Percentiles rank a stretch among this genome's conserved stretches.
These are phyloP conservation scores for Sugiyamaella sp. DNA, from an alignment of 1,139 yeast genomes.

Conservation along the genomic window DNA sequence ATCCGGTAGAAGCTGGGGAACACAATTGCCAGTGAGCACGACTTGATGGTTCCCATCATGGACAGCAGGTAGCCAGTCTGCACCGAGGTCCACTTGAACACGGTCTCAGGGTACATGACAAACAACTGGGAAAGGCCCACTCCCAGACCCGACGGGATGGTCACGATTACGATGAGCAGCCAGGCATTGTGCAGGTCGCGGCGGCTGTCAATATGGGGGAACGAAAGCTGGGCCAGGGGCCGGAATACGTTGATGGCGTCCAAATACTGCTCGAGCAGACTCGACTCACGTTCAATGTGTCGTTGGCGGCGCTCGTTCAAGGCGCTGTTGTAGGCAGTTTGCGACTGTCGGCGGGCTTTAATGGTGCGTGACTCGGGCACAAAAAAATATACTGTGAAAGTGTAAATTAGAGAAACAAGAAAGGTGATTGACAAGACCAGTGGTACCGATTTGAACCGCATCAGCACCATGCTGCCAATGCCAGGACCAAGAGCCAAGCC, in stretches of 20 bases:
- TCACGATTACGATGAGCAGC: slow-evolving; percentile 49
- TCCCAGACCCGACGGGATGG: slow-evolving; percentile 43
- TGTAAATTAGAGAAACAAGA: slow-evolving; percentile 32
- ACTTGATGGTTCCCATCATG: slow-evolving; percentile 52
- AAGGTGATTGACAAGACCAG: slow-evolving; percentile 37
- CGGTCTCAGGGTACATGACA: slow-evolving; percentile 60
- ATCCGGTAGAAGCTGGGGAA: slow-evolving; percentile 50
- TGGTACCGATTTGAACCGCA: slow-evolving; percentile 34
- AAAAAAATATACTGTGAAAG: slow-evolving; percentile 45
- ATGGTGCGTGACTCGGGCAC: slow-evolving; percentile 59
- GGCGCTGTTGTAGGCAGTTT: slow-evolving; percentile 18
- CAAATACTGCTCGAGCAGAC: slow-evolving; percentile 14
- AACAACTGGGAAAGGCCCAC: slow-evolving; percentile 50
- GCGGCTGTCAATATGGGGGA: slow-evolving; percentile 44
- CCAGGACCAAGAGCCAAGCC: slow-evolving; percentile 70
- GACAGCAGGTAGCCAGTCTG: slow-evolving; percentile 65
- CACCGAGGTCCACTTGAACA: slow-evolving; percentile 61
- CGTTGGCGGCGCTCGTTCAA: slow-evolving; percentile 6
- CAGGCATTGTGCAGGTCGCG: slow-evolving; percentile 45
- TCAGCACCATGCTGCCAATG: slow-evolving; percentile 50
- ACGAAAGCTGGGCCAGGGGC: slow-evolving; percentile 52
- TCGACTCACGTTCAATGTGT: slow-evolving; percentile 3
- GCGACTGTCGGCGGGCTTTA: slow-evolving; percentile 25
- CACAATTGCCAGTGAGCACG: slow-evolving; percentile 46
- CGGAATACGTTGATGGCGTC: slow-evolving; percentile 36